These are phyloP conservation scores for Esteya vermicola DNA, from an alignment of 2,329 filamentous ascomycete species.

Conservation along the genomic window DNA sequence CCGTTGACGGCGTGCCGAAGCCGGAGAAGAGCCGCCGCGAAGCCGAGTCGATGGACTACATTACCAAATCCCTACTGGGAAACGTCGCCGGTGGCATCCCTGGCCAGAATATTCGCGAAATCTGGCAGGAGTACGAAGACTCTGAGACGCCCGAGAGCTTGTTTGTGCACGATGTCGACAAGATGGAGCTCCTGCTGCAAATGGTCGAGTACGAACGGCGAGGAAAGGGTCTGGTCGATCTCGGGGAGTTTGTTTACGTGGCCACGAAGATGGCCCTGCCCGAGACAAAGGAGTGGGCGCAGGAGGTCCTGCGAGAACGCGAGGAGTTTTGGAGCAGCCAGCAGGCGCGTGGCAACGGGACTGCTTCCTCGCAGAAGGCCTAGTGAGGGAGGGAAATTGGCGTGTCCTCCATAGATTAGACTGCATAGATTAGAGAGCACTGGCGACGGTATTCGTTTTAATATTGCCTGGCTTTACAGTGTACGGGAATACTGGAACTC, in stretches of 20 bases:
- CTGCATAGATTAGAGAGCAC: not conserved
- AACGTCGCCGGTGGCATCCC: conserved; percentile 53
- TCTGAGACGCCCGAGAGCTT: conserved; percentile 67
- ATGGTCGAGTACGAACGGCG: conserved; percentile 91
- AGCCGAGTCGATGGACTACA: conserved; percentile 80
- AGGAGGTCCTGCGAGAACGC: conserved; percentile 62
- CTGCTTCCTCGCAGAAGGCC: conserved; percentile 6
- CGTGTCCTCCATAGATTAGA: not conserved
- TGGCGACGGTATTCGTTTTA: not conserved
- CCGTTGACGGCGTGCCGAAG: conserved; percentile 74
- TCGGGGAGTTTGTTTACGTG: conserved; percentile 80
- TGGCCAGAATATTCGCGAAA: conserved; percentile 50
- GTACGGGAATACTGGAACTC: too few relatives aligned
- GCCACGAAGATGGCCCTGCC: conserved; percentile 55
- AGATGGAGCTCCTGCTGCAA: conserved; percentile 87
- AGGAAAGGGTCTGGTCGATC: conserved; percentile 47
- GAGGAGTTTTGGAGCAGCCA: conserved; percentile 52
- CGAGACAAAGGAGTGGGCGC: conserved; percentile 70
- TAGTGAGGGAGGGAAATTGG: not conserved
- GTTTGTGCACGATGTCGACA: conserved; percentile 95
- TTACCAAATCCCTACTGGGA: conserved; percentile 59
- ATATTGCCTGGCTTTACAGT: too few relatives aligned
- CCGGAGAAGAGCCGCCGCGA: conserved; percentile 81
- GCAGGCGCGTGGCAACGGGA: conserved; percentile 23
- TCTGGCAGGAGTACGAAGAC: conserved; percentile 96